These are phyloP conservation scores for Malassezia globosa DNA, from an alignment of 1,284 basidiomycete genomes.

Conservation along the genomic window DNA sequence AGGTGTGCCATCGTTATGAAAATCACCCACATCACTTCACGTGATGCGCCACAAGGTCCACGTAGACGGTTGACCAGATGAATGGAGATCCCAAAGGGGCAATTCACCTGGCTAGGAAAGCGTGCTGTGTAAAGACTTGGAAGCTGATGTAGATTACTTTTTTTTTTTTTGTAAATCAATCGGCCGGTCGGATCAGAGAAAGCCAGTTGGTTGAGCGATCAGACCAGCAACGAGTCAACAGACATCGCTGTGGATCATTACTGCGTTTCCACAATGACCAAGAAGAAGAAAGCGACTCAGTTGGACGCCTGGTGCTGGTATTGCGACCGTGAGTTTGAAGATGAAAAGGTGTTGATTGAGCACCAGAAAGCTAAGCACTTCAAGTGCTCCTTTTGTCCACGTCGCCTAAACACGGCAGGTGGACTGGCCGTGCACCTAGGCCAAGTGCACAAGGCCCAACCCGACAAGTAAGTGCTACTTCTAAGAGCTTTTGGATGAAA, in stretches of 20 bases:
- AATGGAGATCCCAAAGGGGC: too few species aligned
- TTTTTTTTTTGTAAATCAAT: too few species aligned
- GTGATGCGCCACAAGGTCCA: background rate
- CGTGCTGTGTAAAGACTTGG: too few species aligned
- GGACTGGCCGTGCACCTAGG: constrained; percentile 97
- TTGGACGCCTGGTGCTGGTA: constrained; percentile 84
- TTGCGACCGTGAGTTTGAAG: constrained; percentile 58
- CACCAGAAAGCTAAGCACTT: constrained; percentile 99
- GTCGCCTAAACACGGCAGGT: constrained; percentile 89
- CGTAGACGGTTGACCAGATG: background rate
- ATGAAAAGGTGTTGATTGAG: constrained; percentile 69
- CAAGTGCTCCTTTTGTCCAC: constrained; percentile 89
- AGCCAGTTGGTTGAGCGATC: too few species aligned
- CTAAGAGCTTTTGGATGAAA: too few species aligned
- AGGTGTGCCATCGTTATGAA: constrained; percentile 1
- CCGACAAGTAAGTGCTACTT: constrained; percentile 64
- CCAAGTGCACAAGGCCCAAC: constrained; percentile 94
- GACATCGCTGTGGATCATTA: too few species aligned
- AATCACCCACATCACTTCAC: background rate
- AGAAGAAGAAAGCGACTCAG: constrained; percentile 45
- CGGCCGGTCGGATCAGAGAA: too few species aligned
- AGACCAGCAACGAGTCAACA: too few species aligned
- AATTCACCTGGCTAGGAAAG: too few species aligned
- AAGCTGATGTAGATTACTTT: too few species aligned
- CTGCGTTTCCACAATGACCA: constrained; percentile 28